A percentile compares a stretch with the other conserved stretches of the same genome.
These are phyloP conservation scores for Saccharomyces hybrid DNA, from an alignment of 1,139 yeast genomes.

Conservation along the genomic window DNA sequence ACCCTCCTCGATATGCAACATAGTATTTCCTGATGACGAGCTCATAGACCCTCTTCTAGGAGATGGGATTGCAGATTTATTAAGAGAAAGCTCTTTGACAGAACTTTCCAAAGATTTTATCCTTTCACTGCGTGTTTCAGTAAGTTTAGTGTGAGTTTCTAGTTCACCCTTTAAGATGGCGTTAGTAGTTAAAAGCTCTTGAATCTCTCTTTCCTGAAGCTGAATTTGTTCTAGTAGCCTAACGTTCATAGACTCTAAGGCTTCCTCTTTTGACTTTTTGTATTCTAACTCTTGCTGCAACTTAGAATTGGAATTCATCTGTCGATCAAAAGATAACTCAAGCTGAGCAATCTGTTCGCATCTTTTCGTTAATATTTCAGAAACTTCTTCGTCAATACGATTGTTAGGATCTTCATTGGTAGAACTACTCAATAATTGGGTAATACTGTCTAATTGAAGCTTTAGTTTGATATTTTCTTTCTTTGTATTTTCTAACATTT, in stretches of 20 bases:
- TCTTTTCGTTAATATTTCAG: slow-evolving; percentile 18
- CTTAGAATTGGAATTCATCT: slow-evolving; percentile 9
- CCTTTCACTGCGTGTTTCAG: slow-evolving; percentile 13
- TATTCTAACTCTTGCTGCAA: slow-evolving; percentile 10
- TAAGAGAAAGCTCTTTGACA: slow-evolving; percentile 4
- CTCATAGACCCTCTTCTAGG: slow-evolving; percentile 9
- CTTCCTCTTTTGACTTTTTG: slow-evolving; percentile 9
- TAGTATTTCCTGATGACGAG: slow-evolving; percentile 12
- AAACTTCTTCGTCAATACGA: slow-evolving; percentile 3
- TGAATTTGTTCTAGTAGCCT: slow-evolving; percentile 19
- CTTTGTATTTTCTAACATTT: slow-evolving; percentile 38
- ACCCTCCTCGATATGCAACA: slow-evolving; percentile 11
- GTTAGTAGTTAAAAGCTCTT: slow-evolving; percentile 13
- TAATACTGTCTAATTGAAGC: slow-evolving; percentile 37
- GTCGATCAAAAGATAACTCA: slow-evolving; percentile 18
- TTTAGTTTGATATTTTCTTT: slow-evolving; percentile 42
- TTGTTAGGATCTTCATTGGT: slow-evolving; percentile 1
- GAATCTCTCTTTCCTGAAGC: slow-evolving; percentile 14
- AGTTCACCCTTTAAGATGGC: slow-evolving; percentile 14
- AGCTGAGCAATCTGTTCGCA: slow-evolving; percentile 21
- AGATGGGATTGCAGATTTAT: slow-evolving; percentile 1
- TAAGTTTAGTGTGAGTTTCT: slow-evolving; percentile 11
- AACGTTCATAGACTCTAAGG: slow-evolving; percentile 17
- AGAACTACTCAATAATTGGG: slow-evolving; percentile 25
- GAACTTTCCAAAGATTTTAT: slow-evolving; percentile 12